These are phyloP conservation scores for Cytospora chrysosperma DNA, from an alignment of 2,329 filamentous ascomycete species.

Conservation along the genomic window DNA sequence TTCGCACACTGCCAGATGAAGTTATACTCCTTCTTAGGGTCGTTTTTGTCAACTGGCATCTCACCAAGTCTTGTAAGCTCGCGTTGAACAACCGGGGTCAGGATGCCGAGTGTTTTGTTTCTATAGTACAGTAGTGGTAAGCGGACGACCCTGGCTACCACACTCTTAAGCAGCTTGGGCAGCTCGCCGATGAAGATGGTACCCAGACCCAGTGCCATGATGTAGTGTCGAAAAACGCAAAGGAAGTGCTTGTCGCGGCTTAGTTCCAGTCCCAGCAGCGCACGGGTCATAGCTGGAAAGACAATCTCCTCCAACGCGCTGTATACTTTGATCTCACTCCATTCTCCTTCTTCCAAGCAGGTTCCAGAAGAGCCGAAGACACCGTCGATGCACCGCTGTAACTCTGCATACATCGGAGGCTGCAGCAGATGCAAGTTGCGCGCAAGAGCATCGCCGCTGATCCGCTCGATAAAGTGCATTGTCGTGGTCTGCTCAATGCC, in stretches of 20 bases:
- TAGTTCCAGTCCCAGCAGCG: neutral
- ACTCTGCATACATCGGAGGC: conserved; percentile 1
- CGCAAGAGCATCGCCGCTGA: conserved; percentile 1
- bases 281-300: neutral
- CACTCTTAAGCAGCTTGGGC: neutral
- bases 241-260: neutral
- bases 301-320: neutral
- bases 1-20: conserved; percentile 6
- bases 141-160: neutral
- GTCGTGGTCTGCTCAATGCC: neutral
- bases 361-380: neutral
- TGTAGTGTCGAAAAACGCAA: neutral
- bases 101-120: neutral
- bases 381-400: neutral
- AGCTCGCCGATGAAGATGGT: neutral
- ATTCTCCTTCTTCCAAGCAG: neutral
- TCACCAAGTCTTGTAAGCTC: neutral
- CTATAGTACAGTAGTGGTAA: conserved; percentile 1
- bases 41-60: neutral
- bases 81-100: neutral
- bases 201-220: neutral
- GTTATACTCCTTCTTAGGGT: neutral
- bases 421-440: neutral
- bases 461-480: neutral
- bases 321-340: neutral